Conservation (phyloP, 352 stramenopile genomes). For the Globisporangium abappressorium region DNA sequence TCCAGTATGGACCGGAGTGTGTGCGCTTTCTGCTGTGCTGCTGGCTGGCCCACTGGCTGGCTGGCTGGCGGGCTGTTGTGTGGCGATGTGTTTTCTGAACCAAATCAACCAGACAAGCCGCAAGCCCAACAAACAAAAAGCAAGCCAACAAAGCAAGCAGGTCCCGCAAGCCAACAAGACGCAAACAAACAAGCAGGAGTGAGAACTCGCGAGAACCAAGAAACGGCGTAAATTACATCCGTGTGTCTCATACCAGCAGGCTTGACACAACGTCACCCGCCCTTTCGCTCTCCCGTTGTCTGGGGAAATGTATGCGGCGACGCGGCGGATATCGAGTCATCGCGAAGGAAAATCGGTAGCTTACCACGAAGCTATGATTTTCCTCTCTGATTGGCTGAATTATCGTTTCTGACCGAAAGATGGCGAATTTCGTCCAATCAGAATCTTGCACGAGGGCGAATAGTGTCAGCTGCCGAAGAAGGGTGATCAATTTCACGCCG, state of each 20-base stretch:
- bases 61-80: slow-evolving; percentile 5
- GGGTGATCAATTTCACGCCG: neutral
- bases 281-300: slow-evolving; percentile 1
- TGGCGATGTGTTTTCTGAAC: slow-evolving; percentile 13
- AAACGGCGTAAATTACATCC: slow-evolving; percentile 8
- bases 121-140: neutral
- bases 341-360: neutral
- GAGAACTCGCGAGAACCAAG: neutral
- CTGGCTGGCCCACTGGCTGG: neutral
- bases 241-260: neutral
- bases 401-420: neutral
- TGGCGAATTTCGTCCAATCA: neutral
- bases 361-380: neutral
- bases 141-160: neutral
- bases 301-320: neutral
- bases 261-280: slow-evolving; percentile 3
- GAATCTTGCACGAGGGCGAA: neutral
- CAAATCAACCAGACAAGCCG: slow-evolving; percentile 10
- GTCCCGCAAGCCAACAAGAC: neutral
- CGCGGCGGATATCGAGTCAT: neutral
- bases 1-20: neutral
- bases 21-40: neutral
- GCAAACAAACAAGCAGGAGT: neutral
- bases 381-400: neutral
- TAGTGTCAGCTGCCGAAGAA: neutral